A percentile compares a stretch with the other conserved stretches of the same genome.
Conservation (phyloP, 2,329 filamentous ascomycete genomes). For the Penicillium thymicola region DNA sequence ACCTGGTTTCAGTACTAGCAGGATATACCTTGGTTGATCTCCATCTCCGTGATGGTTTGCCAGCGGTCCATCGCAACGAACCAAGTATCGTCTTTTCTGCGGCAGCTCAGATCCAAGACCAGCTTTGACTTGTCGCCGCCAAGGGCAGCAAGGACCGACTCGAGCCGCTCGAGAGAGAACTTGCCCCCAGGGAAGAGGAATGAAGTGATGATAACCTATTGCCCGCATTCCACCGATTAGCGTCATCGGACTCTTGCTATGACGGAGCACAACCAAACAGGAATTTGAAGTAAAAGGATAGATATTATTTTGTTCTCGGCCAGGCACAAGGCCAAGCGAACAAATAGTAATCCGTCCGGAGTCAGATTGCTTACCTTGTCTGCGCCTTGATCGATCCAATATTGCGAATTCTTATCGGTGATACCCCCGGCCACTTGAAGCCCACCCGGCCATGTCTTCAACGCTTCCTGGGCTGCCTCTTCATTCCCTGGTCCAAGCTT, state of each 20-base stretch:
- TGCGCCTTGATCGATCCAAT: constrained; percentile 85
- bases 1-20: background rate
- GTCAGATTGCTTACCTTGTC: constrained; percentile 66
- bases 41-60: constrained; percentile 97
- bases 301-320: too few relatives aligned
- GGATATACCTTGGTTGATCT: constrained; percentile 73
- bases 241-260: constrained; percentile 9
- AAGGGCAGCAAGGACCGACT: constrained; percentile 69
- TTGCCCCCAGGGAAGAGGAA: constrained; percentile 82
- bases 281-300: background rate
- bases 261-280: constrained; percentile 11
- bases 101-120: constrained; percentile 92
- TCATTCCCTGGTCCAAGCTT: constrained; percentile 92
- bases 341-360: background rate
- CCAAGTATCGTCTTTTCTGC: constrained; percentile 73
- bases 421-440: constrained; percentile 95
- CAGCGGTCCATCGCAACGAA: constrained; percentile 99
- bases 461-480: constrained; percentile 71
- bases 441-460: constrained; percentile 72
- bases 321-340: background rate
- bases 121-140: constrained; percentile 73
- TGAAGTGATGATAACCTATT: constrained; percentile 93
- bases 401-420: constrained; percentile 73
- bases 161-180: constrained; percentile 74
- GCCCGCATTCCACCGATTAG: constrained; percentile 21